Evolutionary conservation across 805 yeast species (phyloP).

Genomic region (Komagataella kurtzmanii): DNA sequence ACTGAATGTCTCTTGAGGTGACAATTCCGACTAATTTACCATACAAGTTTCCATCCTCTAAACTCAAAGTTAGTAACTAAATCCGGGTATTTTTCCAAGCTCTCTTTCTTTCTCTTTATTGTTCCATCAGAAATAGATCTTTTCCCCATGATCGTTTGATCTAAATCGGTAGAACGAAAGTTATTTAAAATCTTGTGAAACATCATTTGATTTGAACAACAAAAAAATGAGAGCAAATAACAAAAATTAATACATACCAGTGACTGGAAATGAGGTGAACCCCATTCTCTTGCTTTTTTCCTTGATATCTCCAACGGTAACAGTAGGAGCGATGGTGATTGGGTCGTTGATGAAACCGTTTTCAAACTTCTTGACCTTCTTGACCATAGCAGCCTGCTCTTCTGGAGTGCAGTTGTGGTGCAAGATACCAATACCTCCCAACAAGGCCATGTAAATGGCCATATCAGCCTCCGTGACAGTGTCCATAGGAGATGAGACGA

Average conservation of each 20-base stretch:
- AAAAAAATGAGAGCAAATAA: slow-evolving; percentile 1
- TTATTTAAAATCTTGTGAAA: slow-evolving; percentile 40
- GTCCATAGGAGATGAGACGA: slow-evolving; percentile 98
- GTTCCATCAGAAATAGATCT: slow-evolving; percentile 25
- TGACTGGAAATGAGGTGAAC: slow-evolving; percentile 96
- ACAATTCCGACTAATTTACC: slow-evolving; percentile 91
- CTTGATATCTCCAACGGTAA: slow-evolving; percentile 74
- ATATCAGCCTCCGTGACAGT: slow-evolving; percentile 94
- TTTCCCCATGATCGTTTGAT: slow-evolving; percentile 97
- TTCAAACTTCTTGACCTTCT: slow-evolving; percentile 90
- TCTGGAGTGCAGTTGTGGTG: slow-evolving; percentile 96
- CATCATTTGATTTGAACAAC: slow-evolving; percentile 31
- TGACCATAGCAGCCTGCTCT: slow-evolving; percentile 98
- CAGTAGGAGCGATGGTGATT: slow-evolving; percentile 63
- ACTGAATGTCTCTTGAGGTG: slow-evolving; percentile 95
- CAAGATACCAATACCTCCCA: slow-evolving; percentile 97
- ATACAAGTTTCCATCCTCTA: slow-evolving; percentile 76
- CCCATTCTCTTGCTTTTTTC: slow-evolving; percentile 61
- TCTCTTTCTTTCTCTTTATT: neutral
- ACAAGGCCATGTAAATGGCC: slow-evolving; percentile 97
- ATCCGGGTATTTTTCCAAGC: neutral
- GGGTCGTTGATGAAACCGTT: slow-evolving; percentile 96
- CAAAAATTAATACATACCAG: slow-evolving; percentile 65
- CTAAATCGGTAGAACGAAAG: slow-evolving; percentile 99
- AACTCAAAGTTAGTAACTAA: slow-evolving; percentile 7